Conservation (phyloP, 2,329 filamentous ascomycete species). For the Beauveria brongniartii region DNA sequence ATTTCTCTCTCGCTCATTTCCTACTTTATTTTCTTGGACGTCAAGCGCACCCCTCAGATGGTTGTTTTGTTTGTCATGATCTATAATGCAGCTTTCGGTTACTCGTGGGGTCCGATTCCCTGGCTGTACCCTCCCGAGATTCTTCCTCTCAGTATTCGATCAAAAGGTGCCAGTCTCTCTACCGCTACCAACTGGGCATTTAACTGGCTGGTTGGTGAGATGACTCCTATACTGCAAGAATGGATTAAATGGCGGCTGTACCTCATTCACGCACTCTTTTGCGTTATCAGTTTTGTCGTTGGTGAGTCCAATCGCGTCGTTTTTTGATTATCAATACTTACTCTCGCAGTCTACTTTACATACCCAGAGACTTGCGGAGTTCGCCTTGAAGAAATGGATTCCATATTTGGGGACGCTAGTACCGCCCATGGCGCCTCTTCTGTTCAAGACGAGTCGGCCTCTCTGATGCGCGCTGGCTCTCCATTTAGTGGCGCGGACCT, state of each 20-base stretch:
- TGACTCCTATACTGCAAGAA: slow-evolving; percentile 90
- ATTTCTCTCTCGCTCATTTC: slow-evolving; percentile 83
- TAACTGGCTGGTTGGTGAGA: slow-evolving; percentile 93
- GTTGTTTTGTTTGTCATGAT: slow-evolving; percentile 96
- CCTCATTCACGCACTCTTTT: slow-evolving; percentile 93
- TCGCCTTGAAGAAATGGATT: slow-evolving; percentile 92
- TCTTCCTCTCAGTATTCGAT: slow-evolving; percentile 87
- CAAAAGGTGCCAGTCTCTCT: slow-evolving; percentile 92
- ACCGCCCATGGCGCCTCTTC: slow-evolving; percentile 72
- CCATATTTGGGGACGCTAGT: slow-evolving; percentile 86
- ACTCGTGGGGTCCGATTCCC: slow-evolving; percentile 90
- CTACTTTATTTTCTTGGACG: slow-evolving; percentile 88
- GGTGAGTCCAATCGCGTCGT: slow-evolving; percentile 52
- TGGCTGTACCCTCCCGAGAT: slow-evolving; percentile 99
- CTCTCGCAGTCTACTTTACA: slow-evolving; percentile 74
- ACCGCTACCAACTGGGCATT: slow-evolving; percentile 97
- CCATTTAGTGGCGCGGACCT: slow-evolving; percentile 67
- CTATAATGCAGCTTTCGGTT: slow-evolving; percentile 95
- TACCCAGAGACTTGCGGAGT: slow-evolving; percentile 97
- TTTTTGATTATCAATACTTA: slow-evolving; percentile 15
- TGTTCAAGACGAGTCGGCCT: slow-evolving; percentile 70
- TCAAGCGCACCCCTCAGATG: slow-evolving; percentile 66
- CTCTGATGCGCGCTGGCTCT: slow-evolving; percentile 70
- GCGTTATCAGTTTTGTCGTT: slow-evolving; percentile 87
- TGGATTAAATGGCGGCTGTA: slow-evolving; percentile 92